Percentiles rank a stretch among this genome's conserved stretches.
Conservation (phyloP, 257 asterid genomes). For the Fraxinus anomala region DNA sequence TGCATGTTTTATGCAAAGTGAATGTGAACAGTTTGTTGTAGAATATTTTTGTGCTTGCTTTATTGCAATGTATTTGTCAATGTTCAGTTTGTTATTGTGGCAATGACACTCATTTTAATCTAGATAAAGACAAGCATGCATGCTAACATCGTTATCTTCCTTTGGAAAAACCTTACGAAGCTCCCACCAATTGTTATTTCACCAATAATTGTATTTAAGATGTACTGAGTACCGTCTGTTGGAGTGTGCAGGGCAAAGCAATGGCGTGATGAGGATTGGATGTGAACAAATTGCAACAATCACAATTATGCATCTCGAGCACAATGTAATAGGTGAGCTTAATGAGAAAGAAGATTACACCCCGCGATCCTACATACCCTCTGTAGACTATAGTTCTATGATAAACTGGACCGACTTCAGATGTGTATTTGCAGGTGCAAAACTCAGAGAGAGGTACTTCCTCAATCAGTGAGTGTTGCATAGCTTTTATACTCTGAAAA, state of each 20-base stretch:
- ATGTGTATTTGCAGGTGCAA: too few species aligned
- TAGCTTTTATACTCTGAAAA: too few species aligned
- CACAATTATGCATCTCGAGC: slow-evolving; percentile 90
- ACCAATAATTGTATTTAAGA: slow-evolving; percentile 10
- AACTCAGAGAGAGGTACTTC: too few species aligned
- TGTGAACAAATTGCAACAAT: slow-evolving; percentile 53
- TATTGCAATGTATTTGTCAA: slow-evolving; percentile 9
- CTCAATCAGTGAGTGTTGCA: too few species aligned
- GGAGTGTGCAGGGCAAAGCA: slow-evolving; percentile 70
- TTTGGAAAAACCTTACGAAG: too few species aligned
- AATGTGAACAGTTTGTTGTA: neutral
- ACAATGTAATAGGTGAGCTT: slow-evolving; percentile 74
- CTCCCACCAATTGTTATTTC: neutral
- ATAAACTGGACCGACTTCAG: too few species aligned
- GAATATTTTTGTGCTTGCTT: slow-evolving; percentile 5
- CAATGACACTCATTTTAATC: too few species aligned
- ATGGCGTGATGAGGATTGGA: slow-evolving; percentile 58
- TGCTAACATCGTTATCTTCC: neutral
- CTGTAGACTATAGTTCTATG: too few species aligned
- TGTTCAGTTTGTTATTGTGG: neutral
- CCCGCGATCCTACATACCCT: too few species aligned
- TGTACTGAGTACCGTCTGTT: neutral
- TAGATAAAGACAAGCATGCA: neutral
- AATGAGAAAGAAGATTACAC: neutral
- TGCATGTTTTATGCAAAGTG: neutral